phyloP scores from a whole-genome alignment of 805 yeast species.

The Metschnikowia cubensis region DNA sequence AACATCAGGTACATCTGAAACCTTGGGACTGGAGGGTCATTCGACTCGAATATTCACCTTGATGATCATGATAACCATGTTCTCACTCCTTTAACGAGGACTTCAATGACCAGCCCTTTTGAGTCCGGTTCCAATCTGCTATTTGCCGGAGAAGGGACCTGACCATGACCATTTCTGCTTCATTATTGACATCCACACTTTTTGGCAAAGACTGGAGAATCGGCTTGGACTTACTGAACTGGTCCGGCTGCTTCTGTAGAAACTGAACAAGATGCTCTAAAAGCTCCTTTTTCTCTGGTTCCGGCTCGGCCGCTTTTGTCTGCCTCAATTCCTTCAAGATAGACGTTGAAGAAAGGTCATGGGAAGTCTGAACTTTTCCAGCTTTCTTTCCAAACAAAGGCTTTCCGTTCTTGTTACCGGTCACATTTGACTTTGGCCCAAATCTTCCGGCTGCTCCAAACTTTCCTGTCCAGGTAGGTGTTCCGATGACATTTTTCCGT shows the following conservation, averaged over 20 bases:
- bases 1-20: no score
- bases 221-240: constrained; percentile 47
- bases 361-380: not conserved
- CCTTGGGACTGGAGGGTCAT: no score
- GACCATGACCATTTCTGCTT: constrained; percentile 54
- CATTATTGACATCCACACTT: constrained; percentile 21
- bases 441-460: constrained; percentile 74
- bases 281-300: constrained; percentile 11
- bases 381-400: no score
- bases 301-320: constrained; percentile 15
- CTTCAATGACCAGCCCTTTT: constrained; percentile 63
- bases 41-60: no score
- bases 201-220: constrained; percentile 37
- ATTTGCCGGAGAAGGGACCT: constrained; percentile 66
- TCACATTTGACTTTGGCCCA: not conserved
- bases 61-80: no score
- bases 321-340: constrained; percentile 47
- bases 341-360: constrained; percentile 40
- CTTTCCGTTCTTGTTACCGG: no score
- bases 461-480: constrained; percentile 95
- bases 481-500: constrained; percentile 51
- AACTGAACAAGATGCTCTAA: constrained; percentile 38
- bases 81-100: constrained; percentile 32
- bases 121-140: constrained; percentile 59
- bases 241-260: constrained; percentile 32